Evolutionary conservation across 2,329 filamentous ascomycete species (phyloP).

Genomic region (Colletotrichum kahawae): DNA sequence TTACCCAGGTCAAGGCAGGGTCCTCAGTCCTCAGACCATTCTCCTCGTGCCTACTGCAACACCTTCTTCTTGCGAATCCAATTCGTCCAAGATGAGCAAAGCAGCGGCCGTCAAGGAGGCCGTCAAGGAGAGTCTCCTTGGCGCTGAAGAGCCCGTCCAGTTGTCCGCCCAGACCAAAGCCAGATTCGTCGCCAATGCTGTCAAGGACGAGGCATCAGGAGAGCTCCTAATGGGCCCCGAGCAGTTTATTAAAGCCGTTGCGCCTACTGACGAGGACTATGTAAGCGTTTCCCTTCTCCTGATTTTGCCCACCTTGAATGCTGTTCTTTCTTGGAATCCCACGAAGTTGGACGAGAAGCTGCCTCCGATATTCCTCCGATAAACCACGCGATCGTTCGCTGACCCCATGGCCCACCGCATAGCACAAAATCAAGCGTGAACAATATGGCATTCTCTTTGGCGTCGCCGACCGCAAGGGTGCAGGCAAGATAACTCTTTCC

Average conservation of each 20-base stretch:
- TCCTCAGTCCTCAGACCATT: background rate
- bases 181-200: slow-evolving; percentile 78
- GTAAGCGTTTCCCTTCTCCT: slow-evolving; percentile 55
- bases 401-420: slow-evolving; percentile 19
- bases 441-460: slow-evolving; percentile 94
- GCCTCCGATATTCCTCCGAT: slow-evolving; percentile 1
- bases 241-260: slow-evolving; percentile 91
- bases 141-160: slow-evolving; percentile 60
- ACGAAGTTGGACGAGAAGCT: background rate
- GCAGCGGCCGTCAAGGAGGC: slow-evolving; percentile 64
- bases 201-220: slow-evolving; percentile 75
- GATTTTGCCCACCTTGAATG: background rate
- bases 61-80: background rate
- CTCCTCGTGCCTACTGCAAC: background rate
- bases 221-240: slow-evolving; percentile 82
- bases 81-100: slow-evolving; percentile 41
- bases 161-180: slow-evolving; percentile 77
- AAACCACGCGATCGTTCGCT: background rate
- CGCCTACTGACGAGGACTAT: slow-evolving; percentile 86
- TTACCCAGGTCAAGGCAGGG: slow-evolving; percentile 4
- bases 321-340: background rate
- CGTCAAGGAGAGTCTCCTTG: slow-evolving; percentile 82
- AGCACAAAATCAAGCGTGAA: slow-evolving; percentile 98
- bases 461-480: slow-evolving; percentile 81
- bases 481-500: slow-evolving; percentile 75